phyloP scores from a whole-genome alignment of 495 filamentous ascomycete species.

The Daldinia loculata region DNA sequence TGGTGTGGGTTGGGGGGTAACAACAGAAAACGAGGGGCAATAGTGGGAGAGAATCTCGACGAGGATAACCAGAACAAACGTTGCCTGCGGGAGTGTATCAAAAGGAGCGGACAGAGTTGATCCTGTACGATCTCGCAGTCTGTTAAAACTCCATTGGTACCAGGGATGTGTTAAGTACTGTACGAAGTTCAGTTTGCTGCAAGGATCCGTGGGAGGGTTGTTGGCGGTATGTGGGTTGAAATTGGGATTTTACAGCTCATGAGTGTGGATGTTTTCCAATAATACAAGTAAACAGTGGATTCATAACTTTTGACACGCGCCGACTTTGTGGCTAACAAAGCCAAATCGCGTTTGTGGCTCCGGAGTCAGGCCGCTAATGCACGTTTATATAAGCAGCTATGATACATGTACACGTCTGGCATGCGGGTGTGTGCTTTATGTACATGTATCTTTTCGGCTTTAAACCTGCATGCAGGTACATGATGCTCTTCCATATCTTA shows the following conservation, averaged over 20 bases:
- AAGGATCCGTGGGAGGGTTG: slow-evolving; percentile 12
- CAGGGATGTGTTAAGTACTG: slow-evolving; percentile 6
- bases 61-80: background rate
- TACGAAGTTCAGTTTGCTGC: slow-evolving; percentile 2
- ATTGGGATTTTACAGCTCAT: slow-evolving; percentile 15
- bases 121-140: slow-evolving; percentile 1
- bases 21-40: slow-evolving; percentile 39
- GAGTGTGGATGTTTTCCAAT: slow-evolving; percentile 38
- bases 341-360: slow-evolving; percentile 33
- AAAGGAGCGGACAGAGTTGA: slow-evolving; percentile 35
- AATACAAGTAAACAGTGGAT: slow-evolving; percentile 38
- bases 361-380: background rate
- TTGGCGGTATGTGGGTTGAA: slow-evolving; percentile 11
- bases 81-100: background rate
- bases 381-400: background rate
- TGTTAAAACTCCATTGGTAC: slow-evolving; percentile 35
- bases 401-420: background rate
- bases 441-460: background rate
- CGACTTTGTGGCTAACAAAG: slow-evolving; percentile 20
- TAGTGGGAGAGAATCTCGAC: slow-evolving; percentile 28
- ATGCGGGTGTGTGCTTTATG: too few species aligned
- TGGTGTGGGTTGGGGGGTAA: slow-evolving; percentile 31
- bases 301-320: slow-evolving; percentile 27
- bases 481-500: too few species aligned
- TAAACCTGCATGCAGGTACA: too few species aligned